Percentiles rank a stretch among this genome's conserved stretches.
Evolutionary conservation across 805 yeast species (phyloP).

Genomic region (Sugiyamaella valdiviana): DNA sequence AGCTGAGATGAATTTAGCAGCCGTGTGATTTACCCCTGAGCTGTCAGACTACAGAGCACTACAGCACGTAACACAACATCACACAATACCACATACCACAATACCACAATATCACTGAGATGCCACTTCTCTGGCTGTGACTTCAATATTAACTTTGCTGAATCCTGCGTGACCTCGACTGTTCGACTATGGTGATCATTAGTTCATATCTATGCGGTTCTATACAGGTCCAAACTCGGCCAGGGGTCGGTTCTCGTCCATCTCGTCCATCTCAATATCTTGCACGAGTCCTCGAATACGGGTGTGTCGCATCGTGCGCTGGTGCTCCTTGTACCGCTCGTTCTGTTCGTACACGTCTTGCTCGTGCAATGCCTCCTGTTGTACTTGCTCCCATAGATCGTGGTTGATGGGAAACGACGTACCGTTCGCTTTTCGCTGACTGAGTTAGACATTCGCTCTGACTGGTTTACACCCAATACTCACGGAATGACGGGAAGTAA

Average conservation of each 20-base stretch:
- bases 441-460: background rate
- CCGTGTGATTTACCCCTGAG: background rate
- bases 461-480: slow-evolving; percentile 25
- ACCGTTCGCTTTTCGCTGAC: slow-evolving; percentile 32
- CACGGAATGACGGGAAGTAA: slow-evolving; percentile 47
- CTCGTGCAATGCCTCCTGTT: slow-evolving; percentile 32
- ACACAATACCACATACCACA: too few species aligned
- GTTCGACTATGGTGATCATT: background rate
- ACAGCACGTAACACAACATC: too few species aligned
- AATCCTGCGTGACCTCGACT: background rate
- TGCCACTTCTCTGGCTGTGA: too few species aligned
- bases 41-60: too few species aligned
- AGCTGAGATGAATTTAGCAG: background rate
- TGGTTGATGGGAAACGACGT: slow-evolving; percentile 31
- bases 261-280: background rate
- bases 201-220: background rate
- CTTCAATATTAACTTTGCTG: too few species aligned
- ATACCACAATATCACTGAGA: too few species aligned
- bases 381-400: slow-evolving; percentile 25
- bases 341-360: slow-evolving; percentile 7
- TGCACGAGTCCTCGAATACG: background rate
- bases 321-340: slow-evolving; percentile 5
- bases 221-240: background rate
- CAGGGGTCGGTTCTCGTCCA: background rate
- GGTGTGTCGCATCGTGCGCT: background rate